Evolutionary conservation across 805 yeast species (phyloP), one percentile per base, ranked within the genome.

Genomic region (Barnettozyma pratensis): DNA sequence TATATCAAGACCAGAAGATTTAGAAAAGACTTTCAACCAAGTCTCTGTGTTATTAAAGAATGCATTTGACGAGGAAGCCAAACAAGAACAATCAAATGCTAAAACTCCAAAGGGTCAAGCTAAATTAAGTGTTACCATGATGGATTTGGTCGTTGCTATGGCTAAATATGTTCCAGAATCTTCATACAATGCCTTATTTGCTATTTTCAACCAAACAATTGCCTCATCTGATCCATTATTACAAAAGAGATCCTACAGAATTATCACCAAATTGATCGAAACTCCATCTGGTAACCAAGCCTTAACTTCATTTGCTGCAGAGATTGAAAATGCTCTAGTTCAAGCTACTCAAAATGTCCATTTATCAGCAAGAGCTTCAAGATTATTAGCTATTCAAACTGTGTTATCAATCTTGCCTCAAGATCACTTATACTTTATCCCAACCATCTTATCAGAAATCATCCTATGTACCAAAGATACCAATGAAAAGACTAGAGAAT

Each of bases 221-320:
- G 58, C 73, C 26, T 69, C 76, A 35, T 68, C 73, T 43, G 83
- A 84, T 57, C 81, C 86, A 39, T 75, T 83, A 58, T 73, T 88
- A 55, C 98, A 92, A 67, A 92, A 92, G 70, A 83, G 96, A 72
- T 78, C 96, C 2, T 92, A 90, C 68, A 79, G 96, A 70, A 81
- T 87, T 43, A 68, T 92, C 47, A 66, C 86, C 25, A 81, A 78
- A 53, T 68, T 94, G 56, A 73, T 82, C 44, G 96, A 91, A 64
- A 71, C 83, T 26, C 85, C 83, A 39, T 61, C 64, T 19, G 96
- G 96, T 45, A 66, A 71, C 30, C 65, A 67, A 28, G 80, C 90
- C 3, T 67, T 86, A 32, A 48, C 65, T 25, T 64, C 67, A 10
- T 83, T 78, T 57, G 70, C 85, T 46, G 61, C 68, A 11, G 81